Conservation (phyloP, 2,329 filamentous ascomycete genomes). For the Aspergillus neotritici region DNA sequence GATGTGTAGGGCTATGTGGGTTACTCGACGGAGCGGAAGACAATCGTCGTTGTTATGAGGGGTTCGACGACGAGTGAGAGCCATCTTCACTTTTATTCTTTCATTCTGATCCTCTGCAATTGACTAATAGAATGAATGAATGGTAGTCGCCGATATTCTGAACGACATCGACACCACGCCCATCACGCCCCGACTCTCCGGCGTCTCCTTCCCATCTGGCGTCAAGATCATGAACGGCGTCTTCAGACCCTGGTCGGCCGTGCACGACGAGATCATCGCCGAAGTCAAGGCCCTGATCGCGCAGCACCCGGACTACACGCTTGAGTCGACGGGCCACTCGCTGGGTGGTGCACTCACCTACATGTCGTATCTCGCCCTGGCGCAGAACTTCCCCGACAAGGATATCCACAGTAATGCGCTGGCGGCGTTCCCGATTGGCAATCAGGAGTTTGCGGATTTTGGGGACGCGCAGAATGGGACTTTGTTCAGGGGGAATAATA, state of each 20-base stretch:
- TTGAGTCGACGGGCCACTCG: conserved; percentile 28
- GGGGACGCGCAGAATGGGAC: conserved; percentile 20
- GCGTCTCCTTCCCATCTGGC: conserved; percentile 23
- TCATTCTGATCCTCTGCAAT: neutral
- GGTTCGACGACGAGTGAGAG: conserved; percentile 24
- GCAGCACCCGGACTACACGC: conserved; percentile 24
- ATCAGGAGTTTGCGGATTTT: conserved; percentile 22
- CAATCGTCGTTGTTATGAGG: conserved; percentile 26
- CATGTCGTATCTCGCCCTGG: conserved; percentile 27
- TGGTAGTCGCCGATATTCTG: conserved; percentile 15
- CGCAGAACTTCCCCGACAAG: conserved; percentile 27
- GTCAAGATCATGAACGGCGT: conserved; percentile 26
- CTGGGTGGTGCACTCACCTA: conserved; percentile 29
- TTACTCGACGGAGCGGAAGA: conserved; percentile 21
- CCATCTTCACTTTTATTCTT: no score
- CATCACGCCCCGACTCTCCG: conserved; percentile 21
- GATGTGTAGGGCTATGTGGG: conserved; percentile 22
- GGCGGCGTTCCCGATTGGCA: conserved; percentile 30
- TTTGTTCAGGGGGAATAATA: conserved; percentile 24
- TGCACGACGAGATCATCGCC: conserved; percentile 24
- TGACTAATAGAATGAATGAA: neutral
- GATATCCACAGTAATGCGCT: conserved; percentile 27
- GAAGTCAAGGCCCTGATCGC: conserved; percentile 23
- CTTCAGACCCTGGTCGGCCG: conserved; percentile 22
- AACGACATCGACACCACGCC: conserved; percentile 24